Base-by-base conservation (phyloP, 2,329 filamentous ascomycete genomes). In the Beauveria varroae region DNA sequence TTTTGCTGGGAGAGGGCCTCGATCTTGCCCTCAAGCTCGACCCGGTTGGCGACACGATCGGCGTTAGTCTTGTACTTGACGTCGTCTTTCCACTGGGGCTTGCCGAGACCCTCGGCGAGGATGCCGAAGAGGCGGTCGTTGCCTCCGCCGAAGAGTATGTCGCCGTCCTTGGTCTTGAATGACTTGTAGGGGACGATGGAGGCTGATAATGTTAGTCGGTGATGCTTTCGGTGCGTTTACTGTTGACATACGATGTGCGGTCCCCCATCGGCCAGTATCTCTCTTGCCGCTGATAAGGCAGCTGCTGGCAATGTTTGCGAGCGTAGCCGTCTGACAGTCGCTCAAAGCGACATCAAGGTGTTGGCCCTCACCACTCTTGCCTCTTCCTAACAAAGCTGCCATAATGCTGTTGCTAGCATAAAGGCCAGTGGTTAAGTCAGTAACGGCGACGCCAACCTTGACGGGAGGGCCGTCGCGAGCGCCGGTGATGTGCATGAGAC, bases 401-500 rank as follows among this genome's bases (percentile, higher is more conserved):
- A 98, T 93, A 70, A 99, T 91, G 62, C 91, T 89, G 74, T 98
- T 98, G 67, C 89, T 93, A 1, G 93, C 95, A 75, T 99, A 99
- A 5, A 99, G 77, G 0, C 95, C 95, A 0, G 95, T 98, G 0
- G 95, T 98, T 56, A 99, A 77, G 74, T 99, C 95, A 0, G 95
- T 98, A 3, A 99, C 95, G 2, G 95, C 95, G 3, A 99, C 95
- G 20, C 95, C 95, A 2, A 99, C 95, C 76, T 99, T 99, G 44
- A 97, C 95, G 0, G 95, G 95, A 1, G 92, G 89, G 0, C 93
- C 92, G 68, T 96, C 89, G 61, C 93, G 83, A 64, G 84, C 84
- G 37, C 95, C 95, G 0, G 95, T 99, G 68, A 99, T 98, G 76
- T 99, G 95, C 95, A 99, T 99, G 61, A 99, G 78, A 1, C 95